Evolutionary conservation across 2,329 filamentous ascomycete species (phyloP), one percentile per base, ranked within the genome.

Genomic region (Cladosporium sp.): DNA sequence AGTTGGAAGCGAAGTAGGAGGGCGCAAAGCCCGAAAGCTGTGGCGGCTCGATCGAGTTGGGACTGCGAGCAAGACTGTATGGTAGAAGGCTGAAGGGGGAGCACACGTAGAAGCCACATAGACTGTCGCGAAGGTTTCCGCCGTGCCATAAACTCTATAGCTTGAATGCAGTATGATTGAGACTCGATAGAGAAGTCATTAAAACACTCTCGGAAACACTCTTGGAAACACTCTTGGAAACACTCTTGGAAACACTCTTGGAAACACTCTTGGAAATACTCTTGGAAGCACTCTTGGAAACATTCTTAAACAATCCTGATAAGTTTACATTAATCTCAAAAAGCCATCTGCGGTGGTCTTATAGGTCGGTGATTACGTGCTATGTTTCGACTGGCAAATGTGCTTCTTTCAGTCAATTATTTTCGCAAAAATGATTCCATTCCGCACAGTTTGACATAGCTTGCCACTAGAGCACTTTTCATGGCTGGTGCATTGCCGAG

Each of bases 231-330:
- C 47, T 51, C 47, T 51, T 20, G 28, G 28, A 37, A 51, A 51
- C 36, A 51, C 49, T 51, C 36, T 51, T n/a, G 34, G 34, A 51
- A 51, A 38, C 30, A 51, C 49, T 51, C 49, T 51, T 25, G 34
- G 14, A 51, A 51, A 51, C 49, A 51, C 49, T 51, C 49, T 51
- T 34, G 25, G 47, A 38, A 51, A 51, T 30, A 51, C 47, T 51
- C 30, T 51, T 17, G 7, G 30, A 51, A 38, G 37, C 47, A 51
- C 47, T 51, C 47, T 51, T 22, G 47, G 30, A 38, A 22, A 51
- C 30, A 5, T 17, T 3, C 47, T 8, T 51, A 50, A 37, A 50
- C 6, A n/a, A 50, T 28, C 9, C 28, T 50, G 49, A 51, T 39
- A 39, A 39, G 34, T n/a, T 37, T 22, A 50, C n/a, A 50, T 37